These are phyloP conservation scores for Corymbia citriodora DNA, from an alignment of 441 rosid genomes.

Conservation along the genomic window DNA sequence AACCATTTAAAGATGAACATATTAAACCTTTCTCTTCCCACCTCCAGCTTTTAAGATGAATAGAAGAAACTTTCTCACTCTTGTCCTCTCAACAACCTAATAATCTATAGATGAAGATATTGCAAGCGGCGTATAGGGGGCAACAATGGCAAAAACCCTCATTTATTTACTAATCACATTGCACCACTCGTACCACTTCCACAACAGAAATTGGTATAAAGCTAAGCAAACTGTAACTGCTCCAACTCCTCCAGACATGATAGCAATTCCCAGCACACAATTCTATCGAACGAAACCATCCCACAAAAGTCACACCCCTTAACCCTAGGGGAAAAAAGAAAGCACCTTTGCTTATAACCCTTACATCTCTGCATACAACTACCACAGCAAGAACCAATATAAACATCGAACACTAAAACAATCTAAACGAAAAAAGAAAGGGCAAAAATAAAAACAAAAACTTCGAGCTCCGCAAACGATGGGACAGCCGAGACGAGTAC, in stretches of 20 bases:
- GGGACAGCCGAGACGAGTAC: conserved; percentile 15
- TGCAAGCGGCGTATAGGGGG: neutral
- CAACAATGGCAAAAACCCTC: neutral
- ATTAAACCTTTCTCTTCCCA: neutral
- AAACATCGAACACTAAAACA: neutral
- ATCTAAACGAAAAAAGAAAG: neutral
- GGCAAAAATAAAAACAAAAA: neutral
- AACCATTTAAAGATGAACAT: neutral
- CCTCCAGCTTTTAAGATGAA: neutral
- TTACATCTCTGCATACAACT: neutral
- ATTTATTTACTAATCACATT: neutral
- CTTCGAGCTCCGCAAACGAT: neutral
- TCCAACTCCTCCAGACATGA: neutral
- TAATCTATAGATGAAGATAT: neutral
- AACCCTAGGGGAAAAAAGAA: neutral
- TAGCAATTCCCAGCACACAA: neutral
- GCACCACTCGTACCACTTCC: neutral
- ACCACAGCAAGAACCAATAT: neutral
- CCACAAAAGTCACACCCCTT: neutral
- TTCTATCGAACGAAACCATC: neutral
- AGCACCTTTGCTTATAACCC: neutral
- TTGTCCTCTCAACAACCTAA: neutral
- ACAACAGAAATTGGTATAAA: neutral
- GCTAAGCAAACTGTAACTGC: neutral
- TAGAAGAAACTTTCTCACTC: neutral